Evolutionary conservation across 768 basidiomycete genomes (phyloP), one percentile per base, ranked within the genome.

Genomic region (Pleurotus ostreatus): DNA sequence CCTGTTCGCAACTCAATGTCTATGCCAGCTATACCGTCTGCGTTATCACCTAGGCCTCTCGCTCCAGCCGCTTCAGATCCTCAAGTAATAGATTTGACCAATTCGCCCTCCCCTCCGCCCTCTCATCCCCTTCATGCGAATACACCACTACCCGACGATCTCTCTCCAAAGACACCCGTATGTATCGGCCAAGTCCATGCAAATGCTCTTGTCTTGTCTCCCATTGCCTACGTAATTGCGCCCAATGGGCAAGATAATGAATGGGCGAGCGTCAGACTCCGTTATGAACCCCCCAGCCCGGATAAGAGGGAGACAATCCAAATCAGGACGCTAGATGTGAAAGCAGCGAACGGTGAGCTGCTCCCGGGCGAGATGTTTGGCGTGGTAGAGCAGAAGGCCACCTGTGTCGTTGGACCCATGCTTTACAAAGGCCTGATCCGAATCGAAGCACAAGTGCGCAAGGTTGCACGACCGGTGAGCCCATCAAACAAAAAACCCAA

Each of bases 151-250:
- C 80, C 84, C 2, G 72, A 75, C 7, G 86, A 89, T 45, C 70
- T 90, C 15, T 78, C 88, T 5, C 88, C 87, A 12, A 90, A 86
- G 73, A 90, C 89, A 0, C 88, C 91, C 13, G 84, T 95, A 52
- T 95, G 94, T 68, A 93, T 95, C 47, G 93, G 93, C 1, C 87
- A 90, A 57, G 76, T 95, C 37, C 77, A 78, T n/a, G 86, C 86
- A 16, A 91, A 88, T 15, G 92, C 91, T 12, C 81, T 95, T 23
- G 84, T 95, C 34, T 77, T 94, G n/a, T 91, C 92, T 68, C 92
- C 89, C 6, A 81, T 89, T 15, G 65, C 79, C 25, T 94, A 92
- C 67, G 71, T 94, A 37, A 78, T 75, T 51, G 77, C 78, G 59
- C 68, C 72, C 46, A 47, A 58, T 47, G 65, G 60, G 22, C 62